These are phyloP conservation scores for Aphanomyces invadans DNA, from an alignment of 352 stramenopile genomes.

Conservation along the genomic window DNA sequence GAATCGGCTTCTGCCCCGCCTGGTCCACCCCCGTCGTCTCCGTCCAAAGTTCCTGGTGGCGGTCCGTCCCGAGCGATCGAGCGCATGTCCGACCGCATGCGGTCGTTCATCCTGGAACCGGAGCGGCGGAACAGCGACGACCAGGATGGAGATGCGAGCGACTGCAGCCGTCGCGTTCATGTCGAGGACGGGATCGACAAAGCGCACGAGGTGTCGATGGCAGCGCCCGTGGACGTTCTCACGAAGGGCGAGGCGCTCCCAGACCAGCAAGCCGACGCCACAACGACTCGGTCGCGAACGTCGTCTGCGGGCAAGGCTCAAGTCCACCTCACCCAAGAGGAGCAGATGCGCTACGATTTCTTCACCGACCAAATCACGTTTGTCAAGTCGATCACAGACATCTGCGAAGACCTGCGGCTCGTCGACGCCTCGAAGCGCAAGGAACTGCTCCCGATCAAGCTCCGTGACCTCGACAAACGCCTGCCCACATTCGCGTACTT, in stretches of 20 bases:
- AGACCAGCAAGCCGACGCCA: constrained; percentile 30
- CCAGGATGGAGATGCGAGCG: constrained; percentile 14
- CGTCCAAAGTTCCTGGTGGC: constrained; percentile 36
- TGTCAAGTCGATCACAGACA: constrained; percentile 72
- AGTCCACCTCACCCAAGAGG: constrained; percentile 31
- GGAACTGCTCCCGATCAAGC: constrained; percentile 35
- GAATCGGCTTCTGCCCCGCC: constrained; percentile 41
- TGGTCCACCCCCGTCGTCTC: constrained; percentile 34
- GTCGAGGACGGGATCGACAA: constrained; percentile 24
- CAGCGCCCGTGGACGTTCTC: constrained; percentile 14
- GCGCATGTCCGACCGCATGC: constrained; percentile 70
- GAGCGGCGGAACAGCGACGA: constrained; percentile 29
- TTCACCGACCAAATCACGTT: constrained; percentile 77
- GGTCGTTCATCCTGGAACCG: constrained; percentile 53
- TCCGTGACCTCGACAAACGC: constrained; percentile 36
- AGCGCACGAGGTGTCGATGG: constrained; percentile 22
- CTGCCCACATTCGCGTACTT: constrained; percentile 63
- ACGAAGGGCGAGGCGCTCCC: too few relatives aligned
- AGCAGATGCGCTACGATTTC: constrained; percentile 63
- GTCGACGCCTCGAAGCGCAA: constrained; percentile 63
- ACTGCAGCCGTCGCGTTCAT: not conserved
- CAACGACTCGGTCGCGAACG: constrained; percentile 55
- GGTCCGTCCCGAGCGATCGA: constrained; percentile 42
- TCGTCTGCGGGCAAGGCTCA: constrained; percentile 56
- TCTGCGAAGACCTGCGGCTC: constrained; percentile 60